Percentiles rank a stretch among this genome's conserved stretches.
Conservation (phyloP, 2,329 filamentous ascomycete species). For the Chaetomiaceae sp. region DNA sequence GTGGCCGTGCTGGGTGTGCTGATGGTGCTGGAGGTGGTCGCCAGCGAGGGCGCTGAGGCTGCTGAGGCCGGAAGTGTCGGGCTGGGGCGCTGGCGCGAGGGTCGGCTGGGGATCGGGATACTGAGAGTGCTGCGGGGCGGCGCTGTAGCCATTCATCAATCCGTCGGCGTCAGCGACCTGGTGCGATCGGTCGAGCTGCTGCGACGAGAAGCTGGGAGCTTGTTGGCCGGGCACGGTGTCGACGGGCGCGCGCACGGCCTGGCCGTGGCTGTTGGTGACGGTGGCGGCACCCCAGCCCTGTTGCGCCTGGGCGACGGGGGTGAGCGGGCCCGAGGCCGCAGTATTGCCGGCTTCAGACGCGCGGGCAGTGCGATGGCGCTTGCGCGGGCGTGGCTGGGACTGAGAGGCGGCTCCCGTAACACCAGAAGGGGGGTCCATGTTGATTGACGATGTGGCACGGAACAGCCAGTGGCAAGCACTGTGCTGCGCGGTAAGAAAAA, state of each 20-base stretch:
- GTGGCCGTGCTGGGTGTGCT: conserved; percentile 15
- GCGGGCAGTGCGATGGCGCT: conserved; percentile 22
- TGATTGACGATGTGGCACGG: conserved; percentile 14
- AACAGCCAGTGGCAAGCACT: conserved; percentile 19
- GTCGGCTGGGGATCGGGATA: conserved; percentile 22
- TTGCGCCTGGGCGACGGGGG: conserved; percentile 17
- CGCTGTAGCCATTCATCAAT: conserved; percentile 26
- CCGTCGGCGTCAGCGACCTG: conserved; percentile 23
- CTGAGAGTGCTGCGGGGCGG: conserved; percentile 22
- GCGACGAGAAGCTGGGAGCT: conserved; percentile 22
- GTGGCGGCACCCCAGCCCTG: conserved; percentile 19
- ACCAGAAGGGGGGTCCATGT: conserved; percentile 17
- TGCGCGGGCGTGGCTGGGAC: conserved; percentile 22
- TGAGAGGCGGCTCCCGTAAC: conserved; percentile 17
- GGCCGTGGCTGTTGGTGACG: conserved; percentile 15
- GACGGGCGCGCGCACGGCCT: conserved; percentile 22
- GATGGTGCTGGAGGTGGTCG: conserved; percentile 23
- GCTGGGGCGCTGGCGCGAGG: conserved; percentile 20
- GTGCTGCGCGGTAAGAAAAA: conserved; percentile 13
- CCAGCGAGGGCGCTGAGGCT: conserved; percentile 21
- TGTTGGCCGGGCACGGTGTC: conserved; percentile 24
- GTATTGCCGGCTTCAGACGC: conserved; percentile 22
- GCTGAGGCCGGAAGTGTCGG: conserved; percentile 23
- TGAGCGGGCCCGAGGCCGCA: conserved; percentile 13
- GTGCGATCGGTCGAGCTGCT: conserved; percentile 25